Evolutionary conservation across 2,329 filamentous ascomycete genomes (phyloP), one percentile per base, ranked within the genome.

Genomic region (Aspergillus felis): DNA sequence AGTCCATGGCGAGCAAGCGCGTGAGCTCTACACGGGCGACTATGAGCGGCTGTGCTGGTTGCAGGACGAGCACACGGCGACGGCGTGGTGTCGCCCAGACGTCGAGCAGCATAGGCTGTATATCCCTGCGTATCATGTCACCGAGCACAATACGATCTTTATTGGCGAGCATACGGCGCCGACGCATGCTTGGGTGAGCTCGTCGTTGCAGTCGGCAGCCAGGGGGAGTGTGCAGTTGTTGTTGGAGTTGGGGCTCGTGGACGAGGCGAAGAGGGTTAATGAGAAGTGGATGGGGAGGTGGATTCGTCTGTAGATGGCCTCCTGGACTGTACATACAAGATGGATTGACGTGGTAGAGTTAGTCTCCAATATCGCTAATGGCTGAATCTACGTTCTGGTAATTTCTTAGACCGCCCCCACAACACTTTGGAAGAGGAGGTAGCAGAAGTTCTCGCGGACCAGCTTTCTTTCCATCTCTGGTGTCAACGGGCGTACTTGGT

Each of bases 261-360:
- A 89, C 65, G 87, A 89, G 73, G 87, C 87, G 2, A 89, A 89
- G 74, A 73, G 80, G 51, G 76, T 87, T 5, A 83, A 83, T 8
- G 29, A 35, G 29, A 14, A 14, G 29, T 35, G 29, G 29, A 35
- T 35, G 29, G 29, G 29, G 12, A 35, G 29, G 12, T 35, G 29
- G 29, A 35, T 35, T 35, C 29, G 29, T 35, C 29, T 35, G 29
- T 35, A 35, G 29, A 35, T 35, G 29, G 29, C 12, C 29, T 35
- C 29, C 29, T 14, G 29, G 29, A 14, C 29, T n/a, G n/a, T n/a
- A n/a, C n/a, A n/a, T 22, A 22, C 22, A 22, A 22, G 22, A 1
- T 22, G 22, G 22, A 22, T 22, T 22, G 22, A 22, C 22, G 22
- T 22, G 22, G 22, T 22, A 22, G 22, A 22, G 22, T 22, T 22